These are phyloP conservation scores for Epichloe uncinata DNA, from an alignment of 2,329 filamentous ascomycete genomes.

Conservation along the genomic window DNA sequence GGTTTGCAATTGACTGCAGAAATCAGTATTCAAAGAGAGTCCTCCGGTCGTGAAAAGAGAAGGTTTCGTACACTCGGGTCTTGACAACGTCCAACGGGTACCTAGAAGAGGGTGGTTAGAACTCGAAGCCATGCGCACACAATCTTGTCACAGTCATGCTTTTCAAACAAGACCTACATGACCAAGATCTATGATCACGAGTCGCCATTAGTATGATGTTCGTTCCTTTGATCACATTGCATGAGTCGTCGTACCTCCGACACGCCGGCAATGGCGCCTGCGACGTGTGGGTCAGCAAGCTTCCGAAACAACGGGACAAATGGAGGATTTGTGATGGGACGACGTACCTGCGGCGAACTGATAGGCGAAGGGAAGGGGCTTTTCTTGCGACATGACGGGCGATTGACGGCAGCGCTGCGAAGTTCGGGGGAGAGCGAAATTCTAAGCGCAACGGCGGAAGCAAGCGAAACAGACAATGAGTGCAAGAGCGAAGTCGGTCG, in stretches of 20 bases:
- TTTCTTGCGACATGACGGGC: conserved; percentile 47
- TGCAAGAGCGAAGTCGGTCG: conserved; percentile 2
- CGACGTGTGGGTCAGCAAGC: conserved; percentile 6
- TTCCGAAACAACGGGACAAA: not conserved
- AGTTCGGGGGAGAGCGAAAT: not conserved
- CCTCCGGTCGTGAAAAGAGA: conserved; percentile 5
- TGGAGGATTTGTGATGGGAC: conserved; percentile 9
- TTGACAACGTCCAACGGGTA: conserved; percentile 98
- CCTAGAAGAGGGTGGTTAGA: conserved; percentile 37
- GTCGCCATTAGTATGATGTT: not conserved
- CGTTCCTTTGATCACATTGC: not conserved
- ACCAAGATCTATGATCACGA: conserved; percentile 56
- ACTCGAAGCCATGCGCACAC: not conserved
- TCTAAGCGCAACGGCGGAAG: not conserved
- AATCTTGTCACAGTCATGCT: not conserved
- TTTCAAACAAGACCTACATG: conserved; percentile 44
- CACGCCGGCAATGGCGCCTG: conserved; percentile 88
- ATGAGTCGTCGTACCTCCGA: conserved; percentile 56
- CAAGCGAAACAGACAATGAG: not conserved
- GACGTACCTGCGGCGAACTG: conserved; percentile 80
- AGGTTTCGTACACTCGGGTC: conserved; percentile 69
- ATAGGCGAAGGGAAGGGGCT: conserved; percentile 83
- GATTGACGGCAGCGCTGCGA: conserved; percentile 10
- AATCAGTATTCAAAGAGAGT: conserved; percentile 9
- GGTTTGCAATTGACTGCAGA: conserved; percentile 68